Base-by-base conservation (phyloP, 73 alveolate species). In the Paramecium pentaurelia region DNA sequence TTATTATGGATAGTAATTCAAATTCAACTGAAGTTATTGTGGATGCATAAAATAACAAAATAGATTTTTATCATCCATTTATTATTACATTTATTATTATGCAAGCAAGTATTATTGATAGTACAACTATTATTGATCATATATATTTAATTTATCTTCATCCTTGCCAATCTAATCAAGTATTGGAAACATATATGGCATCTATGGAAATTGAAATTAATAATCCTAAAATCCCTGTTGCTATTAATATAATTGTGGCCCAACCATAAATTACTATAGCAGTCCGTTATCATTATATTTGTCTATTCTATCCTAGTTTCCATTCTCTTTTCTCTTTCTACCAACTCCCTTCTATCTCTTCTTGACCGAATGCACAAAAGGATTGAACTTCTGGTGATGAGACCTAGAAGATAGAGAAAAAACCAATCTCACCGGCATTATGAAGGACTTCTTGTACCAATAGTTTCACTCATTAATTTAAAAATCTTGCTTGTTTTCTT, bases 361-460 rank as follows among this genome's bases (percentile, higher is more conserved):
- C 70, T 54, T 54, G 70, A 54, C 70, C 25, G 70, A 54, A 75
- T 75, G 88, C n/a, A 42, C 36, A 42, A 38, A 75, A 22, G 88
- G 88, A n/a, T 75, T 75, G 70, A 75, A 75, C 47, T 75, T 75
- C 47, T 75, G 37, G 34, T 75, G 88, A 42, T 75, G 88, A 11
- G 88, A 75, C 47, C 88, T 64, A 64, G 47, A 64, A 64, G 70
- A 54, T 54, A 54, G 70, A 54, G 70, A 36, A 38, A 75, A 30
- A 30, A 38, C 47, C 37, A 22, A 30, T 34, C 58, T 75, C 47
- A 75, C 88, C 88, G 58, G 47, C 88, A 75, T 75, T 75, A 75
- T 18, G 68, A 38, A 36, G 88, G 88, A 75, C 88, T 75, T 38
- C 88, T 16, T 16, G 88, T 75, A 22, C 88, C 88, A 38, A 75